These are phyloP conservation scores for Kodamaea fungicola DNA, from an alignment of 1,139 yeast genomes.

Conservation along the genomic window DNA sequence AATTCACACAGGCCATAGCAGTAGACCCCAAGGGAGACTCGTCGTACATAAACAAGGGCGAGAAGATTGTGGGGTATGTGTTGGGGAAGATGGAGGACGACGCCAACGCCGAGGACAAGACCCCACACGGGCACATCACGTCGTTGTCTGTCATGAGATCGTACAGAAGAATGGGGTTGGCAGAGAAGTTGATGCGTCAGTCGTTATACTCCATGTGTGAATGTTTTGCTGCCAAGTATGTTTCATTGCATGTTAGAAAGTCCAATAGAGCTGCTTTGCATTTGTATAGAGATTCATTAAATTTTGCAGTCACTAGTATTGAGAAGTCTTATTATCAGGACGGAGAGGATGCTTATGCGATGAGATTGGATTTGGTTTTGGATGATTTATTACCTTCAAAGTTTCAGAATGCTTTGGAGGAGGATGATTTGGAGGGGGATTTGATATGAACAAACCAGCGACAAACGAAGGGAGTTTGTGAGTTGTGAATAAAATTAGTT, in stretches of 20 bases:
- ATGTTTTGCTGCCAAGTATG: constrained; percentile 77
- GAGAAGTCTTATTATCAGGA: constrained; percentile 91
- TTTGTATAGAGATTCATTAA: constrained; percentile 80
- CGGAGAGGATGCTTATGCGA: constrained; percentile 98
- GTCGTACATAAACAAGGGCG: constrained; percentile 60
- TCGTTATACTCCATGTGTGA: constrained; percentile 77
- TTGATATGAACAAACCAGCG: constrained; percentile 14
- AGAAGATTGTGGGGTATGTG: constrained; percentile 89
- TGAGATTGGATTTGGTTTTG: constrained; percentile 64
- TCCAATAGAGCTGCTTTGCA: constrained; percentile 94
- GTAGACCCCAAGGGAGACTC: constrained; percentile 50
- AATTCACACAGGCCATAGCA: constrained; percentile 22
- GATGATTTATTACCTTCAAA: constrained; percentile 60
- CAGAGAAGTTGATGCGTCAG: constrained; percentile 90
- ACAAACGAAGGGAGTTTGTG: constrained; percentile 1
- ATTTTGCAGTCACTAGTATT: constrained; percentile 75
- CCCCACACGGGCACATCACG: constrained; percentile 93
- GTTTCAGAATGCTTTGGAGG: constrained; percentile 42
- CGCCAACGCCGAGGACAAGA: constrained; percentile 65
- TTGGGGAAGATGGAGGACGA: constrained; percentile 97
- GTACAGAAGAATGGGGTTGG: constrained; percentile 91
- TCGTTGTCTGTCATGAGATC: constrained; percentile 94
- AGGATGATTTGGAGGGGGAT: constrained; percentile 51
- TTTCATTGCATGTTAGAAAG: constrained; percentile 89
- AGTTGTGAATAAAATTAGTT: no score